A percentile compares a stretch with the other conserved stretches of the same genome.
These are phyloP conservation scores for Xylaria longipes DNA, from an alignment of 495 filamentous ascomycete species.

Conservation along the genomic window DNA sequence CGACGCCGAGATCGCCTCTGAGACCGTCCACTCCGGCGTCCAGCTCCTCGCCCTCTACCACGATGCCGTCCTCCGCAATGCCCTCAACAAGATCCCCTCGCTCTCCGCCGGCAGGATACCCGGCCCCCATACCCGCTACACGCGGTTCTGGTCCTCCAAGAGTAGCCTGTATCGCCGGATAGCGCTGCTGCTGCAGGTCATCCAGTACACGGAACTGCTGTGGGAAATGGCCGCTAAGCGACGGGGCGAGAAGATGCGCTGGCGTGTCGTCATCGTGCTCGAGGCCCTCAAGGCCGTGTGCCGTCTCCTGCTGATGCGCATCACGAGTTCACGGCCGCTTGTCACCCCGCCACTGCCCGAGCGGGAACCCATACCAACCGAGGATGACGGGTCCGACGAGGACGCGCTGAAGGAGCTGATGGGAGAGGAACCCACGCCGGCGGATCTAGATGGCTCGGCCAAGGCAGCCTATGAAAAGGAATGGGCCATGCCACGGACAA, in stretches of 20 bases:
- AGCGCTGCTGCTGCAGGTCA: slow-evolving; percentile 81
- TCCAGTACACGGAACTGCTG: slow-evolving; percentile 90
- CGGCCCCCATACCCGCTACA: slow-evolving; percentile 86
- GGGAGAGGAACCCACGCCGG: slow-evolving; percentile 34
- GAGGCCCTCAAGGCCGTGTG: slow-evolving; percentile 89
- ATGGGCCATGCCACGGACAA: slow-evolving; percentile 97
- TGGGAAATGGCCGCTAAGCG: slow-evolving; percentile 85
- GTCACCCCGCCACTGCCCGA: slow-evolving; percentile 87
- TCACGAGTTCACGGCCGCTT: slow-evolving; percentile 85
- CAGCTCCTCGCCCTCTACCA: slow-evolving; percentile 94
- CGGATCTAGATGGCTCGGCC: slow-evolving; percentile 30
- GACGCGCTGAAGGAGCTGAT: slow-evolving; percentile 46
- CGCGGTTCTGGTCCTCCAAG: slow-evolving; percentile 81
- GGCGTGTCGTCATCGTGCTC: slow-evolving; percentile 87
- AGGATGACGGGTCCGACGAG: slow-evolving; percentile 49
- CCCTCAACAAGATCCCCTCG: slow-evolving; percentile 53
- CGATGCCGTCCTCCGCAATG: slow-evolving; percentile 82
- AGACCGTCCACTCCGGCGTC: slow-evolving; percentile 86
- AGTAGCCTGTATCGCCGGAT: slow-evolving; percentile 77
- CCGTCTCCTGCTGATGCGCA: slow-evolving; percentile 77
- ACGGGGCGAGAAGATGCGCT: slow-evolving; percentile 79
- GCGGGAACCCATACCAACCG: slow-evolving; percentile 72
- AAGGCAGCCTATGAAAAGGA: slow-evolving; percentile 52
- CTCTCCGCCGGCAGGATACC: slow-evolving; percentile 54
- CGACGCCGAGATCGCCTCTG: slow-evolving; percentile 92